phyloP scores from a whole-genome alignment of 83 land plant species.

The Larix sibirica region DNA sequence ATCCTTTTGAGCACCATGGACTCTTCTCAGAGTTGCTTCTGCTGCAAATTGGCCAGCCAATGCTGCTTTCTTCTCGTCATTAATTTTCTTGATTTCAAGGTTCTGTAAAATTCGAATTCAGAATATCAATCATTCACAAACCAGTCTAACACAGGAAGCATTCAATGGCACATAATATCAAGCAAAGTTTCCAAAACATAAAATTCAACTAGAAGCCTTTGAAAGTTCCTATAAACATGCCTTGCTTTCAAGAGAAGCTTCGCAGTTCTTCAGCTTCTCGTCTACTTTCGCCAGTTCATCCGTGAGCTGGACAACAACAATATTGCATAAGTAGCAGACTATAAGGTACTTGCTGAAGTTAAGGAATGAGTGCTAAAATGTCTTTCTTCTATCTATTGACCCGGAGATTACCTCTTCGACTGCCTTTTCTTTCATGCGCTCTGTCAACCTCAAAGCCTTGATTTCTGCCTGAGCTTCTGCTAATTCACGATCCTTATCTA shows the following conservation, averaged over 20 bases:
- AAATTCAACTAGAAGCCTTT: not conserved
- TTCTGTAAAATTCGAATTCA: conserved; percentile 40
- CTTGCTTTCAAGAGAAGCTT: conserved; percentile 82
- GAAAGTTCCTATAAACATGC: conserved; percentile 29
- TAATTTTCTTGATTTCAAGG: conserved; percentile 89
- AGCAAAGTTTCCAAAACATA: not conserved
- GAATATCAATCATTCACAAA: not conserved
- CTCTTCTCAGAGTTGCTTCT: conserved; percentile 95
- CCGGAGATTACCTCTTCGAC: conserved; percentile 76
- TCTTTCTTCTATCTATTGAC: not conserved
- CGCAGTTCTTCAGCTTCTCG: conserved; percentile 80
- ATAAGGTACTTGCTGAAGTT: not conserved
- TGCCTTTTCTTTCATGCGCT: conserved; percentile 87
- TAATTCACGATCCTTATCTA: conserved; percentile 94
- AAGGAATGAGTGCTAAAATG: not conserved
- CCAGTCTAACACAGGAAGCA: not conserved
- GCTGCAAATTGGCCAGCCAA: conserved; percentile 99
- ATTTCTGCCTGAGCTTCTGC: conserved; percentile 91
- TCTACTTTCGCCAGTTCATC: conserved; percentile 59
- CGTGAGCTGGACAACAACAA: conserved; percentile 9
- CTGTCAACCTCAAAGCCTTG: conserved; percentile 77
- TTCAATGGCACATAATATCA: not conserved
- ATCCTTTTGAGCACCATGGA: conserved; percentile 98
- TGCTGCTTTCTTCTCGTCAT: conserved; percentile 98
- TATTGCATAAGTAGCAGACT: not conserved